Percentiles rank a stretch among this genome's conserved stretches.
phyloP scores from a whole-genome alignment of 78 protist genomes.

The Dictyostelium discoideum region DNA sequence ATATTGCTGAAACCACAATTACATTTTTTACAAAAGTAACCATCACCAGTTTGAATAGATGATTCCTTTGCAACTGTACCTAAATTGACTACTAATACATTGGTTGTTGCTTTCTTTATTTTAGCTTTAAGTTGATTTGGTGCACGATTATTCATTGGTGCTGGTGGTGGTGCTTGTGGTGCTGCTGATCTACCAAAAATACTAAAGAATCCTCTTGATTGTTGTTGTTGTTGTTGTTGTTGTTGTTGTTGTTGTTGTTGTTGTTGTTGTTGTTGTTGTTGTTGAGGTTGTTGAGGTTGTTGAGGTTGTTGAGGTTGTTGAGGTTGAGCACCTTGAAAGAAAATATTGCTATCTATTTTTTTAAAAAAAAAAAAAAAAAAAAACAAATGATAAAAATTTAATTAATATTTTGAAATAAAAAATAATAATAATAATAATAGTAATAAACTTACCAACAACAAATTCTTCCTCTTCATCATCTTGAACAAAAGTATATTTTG shows the following conservation, averaged over 20 bases:
- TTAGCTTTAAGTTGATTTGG: background rate
- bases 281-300: background rate
- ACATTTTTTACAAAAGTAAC: constrained; percentile 58
- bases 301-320: background rate
- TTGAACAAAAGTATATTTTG: background rate
- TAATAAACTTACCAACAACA: constrained; percentile 8
- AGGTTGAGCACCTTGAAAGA: background rate
- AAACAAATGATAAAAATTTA: background rate
- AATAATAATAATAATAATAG: background rate
- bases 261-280: background rate
- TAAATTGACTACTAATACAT: constrained; percentile 37
- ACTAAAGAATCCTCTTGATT: background rate
- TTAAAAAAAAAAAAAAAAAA: background rate
- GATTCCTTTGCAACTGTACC: constrained; percentile 52
- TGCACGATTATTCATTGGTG: background rate
- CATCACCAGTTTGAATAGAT: constrained; percentile 83
- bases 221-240: background rate
- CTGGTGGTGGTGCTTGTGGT: background rate
- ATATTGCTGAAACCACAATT: constrained; percentile 38
- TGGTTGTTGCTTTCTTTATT: constrained; percentile 70
- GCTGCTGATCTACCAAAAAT: background rate
- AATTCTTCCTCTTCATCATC: constrained; percentile 64
- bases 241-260: background rate
- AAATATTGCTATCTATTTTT: background rate
- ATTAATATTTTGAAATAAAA: no score